Percentiles rank a stretch among this genome's conserved stretches.
phyloP scores from a whole-genome alignment of 2,329 filamentous ascomycete species.

The Lachnellula hyalina region DNA sequence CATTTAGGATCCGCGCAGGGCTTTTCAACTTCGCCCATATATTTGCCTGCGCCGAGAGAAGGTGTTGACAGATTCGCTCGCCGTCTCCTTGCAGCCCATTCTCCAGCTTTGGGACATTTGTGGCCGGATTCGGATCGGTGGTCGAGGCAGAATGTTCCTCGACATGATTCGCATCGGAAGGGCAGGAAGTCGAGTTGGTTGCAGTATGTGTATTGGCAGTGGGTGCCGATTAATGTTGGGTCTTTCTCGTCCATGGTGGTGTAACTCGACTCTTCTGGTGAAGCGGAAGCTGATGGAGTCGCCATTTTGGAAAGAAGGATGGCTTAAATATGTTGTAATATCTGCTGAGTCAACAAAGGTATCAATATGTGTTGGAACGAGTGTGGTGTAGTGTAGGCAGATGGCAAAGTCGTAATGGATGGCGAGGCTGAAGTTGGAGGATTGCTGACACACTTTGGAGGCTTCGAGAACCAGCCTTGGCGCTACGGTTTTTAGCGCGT shows the following conservation, averaged over 20 bases:
- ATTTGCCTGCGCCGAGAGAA: conserved; percentile 48
- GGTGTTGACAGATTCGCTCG: conserved; percentile 48
- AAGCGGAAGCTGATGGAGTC: conserved; percentile 37
- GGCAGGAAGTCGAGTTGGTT: conserved; percentile 94
- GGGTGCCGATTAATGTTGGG: conserved; percentile 77
- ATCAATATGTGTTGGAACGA: background rate
- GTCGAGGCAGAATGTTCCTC: conserved; percentile 81
- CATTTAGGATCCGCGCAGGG: conserved; percentile 63
- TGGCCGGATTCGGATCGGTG: conserved; percentile 85
- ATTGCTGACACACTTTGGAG: conserved; percentile 14
- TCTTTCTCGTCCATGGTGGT: conserved; percentile 71
- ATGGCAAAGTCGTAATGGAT: conserved; percentile 16
- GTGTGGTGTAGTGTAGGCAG: conserved; percentile 11
- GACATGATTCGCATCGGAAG: conserved; percentile 88
- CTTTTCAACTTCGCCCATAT: conserved; percentile 55
- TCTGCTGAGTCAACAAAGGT: background rate
- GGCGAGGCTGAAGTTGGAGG: conserved; percentile 21
- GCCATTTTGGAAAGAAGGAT: conserved; percentile 42
- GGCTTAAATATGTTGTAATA: conserved; percentile 7
- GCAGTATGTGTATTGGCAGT: conserved; percentile 90
- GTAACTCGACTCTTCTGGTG: conserved; percentile 51
- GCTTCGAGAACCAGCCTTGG: conserved; percentile 21
- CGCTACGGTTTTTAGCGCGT: background rate
- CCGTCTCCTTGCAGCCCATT: conserved; percentile 55
- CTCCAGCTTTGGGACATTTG: conserved; percentile 55